phyloP scores from a whole-genome alignment of 805 yeast species.

The Kregervanrija fluxuum region DNA sequence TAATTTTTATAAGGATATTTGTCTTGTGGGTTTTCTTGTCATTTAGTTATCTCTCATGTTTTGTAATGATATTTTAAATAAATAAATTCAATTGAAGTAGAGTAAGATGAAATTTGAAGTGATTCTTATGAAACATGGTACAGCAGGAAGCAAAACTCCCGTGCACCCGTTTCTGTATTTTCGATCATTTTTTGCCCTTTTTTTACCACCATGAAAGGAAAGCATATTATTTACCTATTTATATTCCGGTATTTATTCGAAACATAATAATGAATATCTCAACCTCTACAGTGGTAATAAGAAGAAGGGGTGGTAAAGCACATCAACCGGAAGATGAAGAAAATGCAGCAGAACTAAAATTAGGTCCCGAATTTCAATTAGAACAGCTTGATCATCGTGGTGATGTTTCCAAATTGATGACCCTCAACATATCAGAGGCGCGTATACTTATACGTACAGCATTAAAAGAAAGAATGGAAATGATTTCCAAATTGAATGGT shows the following conservation, averaged over 20 bases:
- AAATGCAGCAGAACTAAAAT: constrained; percentile 76
- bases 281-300: constrained; percentile 78
- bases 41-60: background rate
- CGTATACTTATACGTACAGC: constrained; percentile 87
- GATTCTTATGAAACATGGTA: no score
- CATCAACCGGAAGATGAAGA: constrained; percentile 78
- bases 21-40: background rate
- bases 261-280: constrained; percentile 64
- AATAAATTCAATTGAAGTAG: no score
- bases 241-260: background rate
- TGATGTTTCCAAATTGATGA: constrained; percentile 64
- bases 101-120: no score
- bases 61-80: no score
- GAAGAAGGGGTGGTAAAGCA: constrained; percentile 62
- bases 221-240: background rate
- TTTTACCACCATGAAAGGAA: no score
- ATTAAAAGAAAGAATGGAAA: constrained; percentile 60
- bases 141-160: no score
- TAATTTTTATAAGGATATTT: no score
- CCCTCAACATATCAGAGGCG: constrained; percentile 85
- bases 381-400: constrained; percentile 80
- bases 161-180: no score
- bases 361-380: constrained; percentile 89
- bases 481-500: constrained; percentile 34
- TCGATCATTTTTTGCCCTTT: no score